Evolutionary conservation across 2,329 filamentous ascomycete species (phyloP), one percentile per base, ranked within the genome.

Genomic region (Sporothrix sp.): DNA sequence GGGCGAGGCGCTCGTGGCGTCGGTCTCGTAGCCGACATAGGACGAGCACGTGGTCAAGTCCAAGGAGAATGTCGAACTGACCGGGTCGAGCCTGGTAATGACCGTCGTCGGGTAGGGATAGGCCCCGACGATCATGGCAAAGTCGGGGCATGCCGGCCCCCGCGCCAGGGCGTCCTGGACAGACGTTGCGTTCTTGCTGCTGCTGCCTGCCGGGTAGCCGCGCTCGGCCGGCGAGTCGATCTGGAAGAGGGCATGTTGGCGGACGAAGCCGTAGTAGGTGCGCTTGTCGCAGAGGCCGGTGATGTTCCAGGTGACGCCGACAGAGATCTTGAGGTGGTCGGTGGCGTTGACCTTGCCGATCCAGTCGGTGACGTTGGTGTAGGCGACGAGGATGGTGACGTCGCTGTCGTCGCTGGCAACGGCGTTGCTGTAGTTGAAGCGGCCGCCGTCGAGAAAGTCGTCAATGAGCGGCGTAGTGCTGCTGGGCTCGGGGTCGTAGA

Each of bases 351-450:
- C 7, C 4, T 11, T 14, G 42, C 14, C 4, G 14, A 47, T 16
- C 52, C 52, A 54, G 16, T 8, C n/a, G 9, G 49, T 38, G 35
- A 52, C 43, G 42, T 52, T 52, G 45, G 49, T 50, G 35, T 33
- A 38, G 32, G 10, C 43, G 20, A 53, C 38, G 14, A 51, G 48
- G 20, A 48, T 16, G 13, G 42, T 18, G 30, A 30, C 35, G 16
- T 36, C 28, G 5, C 16, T 27, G 13, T 14, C 25, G 42, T 37
- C 36, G 36, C 18, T 23, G 25, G 40, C 36, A 1, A 49, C 23
- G 10, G 36, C 4, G 4, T 18, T 9, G 38, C 30, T 28, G 1
- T 8, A 7, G 20, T 43, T 37, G 11, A 52, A 47, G 11, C 10
- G 25, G 36, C 38, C 27, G 48, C 45, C 35, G 40, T 42, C 45